phyloP scores from a whole-genome alignment of 2,329 filamentous ascomycete genomes.

The Fusarium temperatum region DNA sequence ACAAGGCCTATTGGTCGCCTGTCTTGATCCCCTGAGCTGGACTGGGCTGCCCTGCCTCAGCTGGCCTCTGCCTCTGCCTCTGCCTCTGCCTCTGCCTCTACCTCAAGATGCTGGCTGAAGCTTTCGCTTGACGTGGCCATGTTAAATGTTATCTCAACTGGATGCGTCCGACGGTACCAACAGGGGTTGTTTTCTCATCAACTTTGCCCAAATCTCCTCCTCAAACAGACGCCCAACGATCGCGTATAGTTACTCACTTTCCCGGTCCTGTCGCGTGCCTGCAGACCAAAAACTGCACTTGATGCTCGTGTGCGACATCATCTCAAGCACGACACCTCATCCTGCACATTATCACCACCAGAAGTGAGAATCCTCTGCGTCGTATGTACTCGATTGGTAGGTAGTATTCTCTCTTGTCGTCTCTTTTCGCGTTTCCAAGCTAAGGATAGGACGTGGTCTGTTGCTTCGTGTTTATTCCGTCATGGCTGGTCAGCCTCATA shows the following conservation, averaged over 20 bases:
- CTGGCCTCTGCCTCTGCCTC: conserved; percentile 6
- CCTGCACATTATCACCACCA: conserved; percentile 36
- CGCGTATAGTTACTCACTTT: neutral
- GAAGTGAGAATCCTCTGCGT: conserved; percentile 11
- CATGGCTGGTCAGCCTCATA: conserved; percentile 35
- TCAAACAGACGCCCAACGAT: conserved; percentile 2
- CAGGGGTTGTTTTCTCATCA: conserved; percentile 23
- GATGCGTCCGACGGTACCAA: neutral
- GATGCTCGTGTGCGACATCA: conserved; percentile 32
- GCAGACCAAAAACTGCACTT: conserved; percentile 18
- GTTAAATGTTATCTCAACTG: conserved; percentile 20
- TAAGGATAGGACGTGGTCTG: neutral
- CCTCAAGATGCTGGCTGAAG: neutral
- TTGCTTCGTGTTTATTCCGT: conserved; percentile 19
- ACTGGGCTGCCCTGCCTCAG: conserved; percentile 14
- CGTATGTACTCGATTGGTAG: conserved; percentile 5
- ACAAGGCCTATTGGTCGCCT: neutral
- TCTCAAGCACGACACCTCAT: conserved; percentile 35
- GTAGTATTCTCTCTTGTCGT: conserved; percentile 12
- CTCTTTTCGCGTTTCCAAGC: conserved; percentile 24
- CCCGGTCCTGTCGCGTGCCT: conserved; percentile 27
- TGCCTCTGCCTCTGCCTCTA: neutral
- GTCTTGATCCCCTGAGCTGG: neutral
- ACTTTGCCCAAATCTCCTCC: neutral
- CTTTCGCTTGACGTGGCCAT: conserved; percentile 19